phyloP scores from a whole-genome alignment of 306 rosid species.

The Trichosanthes truncata region DNA sequence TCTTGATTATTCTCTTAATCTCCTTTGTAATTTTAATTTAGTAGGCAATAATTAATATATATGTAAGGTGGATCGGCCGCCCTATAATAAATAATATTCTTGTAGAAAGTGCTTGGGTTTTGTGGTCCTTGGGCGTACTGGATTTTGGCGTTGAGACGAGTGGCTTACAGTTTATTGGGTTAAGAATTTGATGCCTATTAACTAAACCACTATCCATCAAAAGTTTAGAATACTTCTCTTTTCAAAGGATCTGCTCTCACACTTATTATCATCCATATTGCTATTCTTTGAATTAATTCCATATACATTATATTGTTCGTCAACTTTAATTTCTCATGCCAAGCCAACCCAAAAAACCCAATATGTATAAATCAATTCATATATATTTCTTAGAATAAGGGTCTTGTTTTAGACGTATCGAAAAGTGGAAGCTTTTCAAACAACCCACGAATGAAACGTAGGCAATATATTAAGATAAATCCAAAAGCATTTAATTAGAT shows the following conservation, averaged over 20 bases:
- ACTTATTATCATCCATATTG: not conserved
- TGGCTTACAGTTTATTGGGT: not conserved
- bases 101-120: not conserved
- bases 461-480: not conserved
- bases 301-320: not conserved
- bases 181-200: conserved; percentile 6
- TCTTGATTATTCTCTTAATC: not conserved
- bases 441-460: too few species aligned
- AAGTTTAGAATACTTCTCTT: not conserved
- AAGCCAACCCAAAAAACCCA: too few species aligned
- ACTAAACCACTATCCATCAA: conserved; percentile 1
- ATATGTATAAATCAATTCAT: too few species aligned
- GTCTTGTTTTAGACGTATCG: too few species aligned
- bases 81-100: not conserved
- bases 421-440: too few species aligned
- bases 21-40: not conserved
- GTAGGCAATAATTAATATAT: not conserved
- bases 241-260: not conserved
- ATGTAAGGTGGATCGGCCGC: not conserved
- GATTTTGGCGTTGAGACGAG: not conserved
- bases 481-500: not conserved
- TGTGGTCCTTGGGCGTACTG: not conserved
- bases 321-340: too few species aligned
- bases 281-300: not conserved
- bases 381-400: too few species aligned